Conservation (phyloP, 169 alveolate species). For the Cryptosporidium xiaoi region DNA sequence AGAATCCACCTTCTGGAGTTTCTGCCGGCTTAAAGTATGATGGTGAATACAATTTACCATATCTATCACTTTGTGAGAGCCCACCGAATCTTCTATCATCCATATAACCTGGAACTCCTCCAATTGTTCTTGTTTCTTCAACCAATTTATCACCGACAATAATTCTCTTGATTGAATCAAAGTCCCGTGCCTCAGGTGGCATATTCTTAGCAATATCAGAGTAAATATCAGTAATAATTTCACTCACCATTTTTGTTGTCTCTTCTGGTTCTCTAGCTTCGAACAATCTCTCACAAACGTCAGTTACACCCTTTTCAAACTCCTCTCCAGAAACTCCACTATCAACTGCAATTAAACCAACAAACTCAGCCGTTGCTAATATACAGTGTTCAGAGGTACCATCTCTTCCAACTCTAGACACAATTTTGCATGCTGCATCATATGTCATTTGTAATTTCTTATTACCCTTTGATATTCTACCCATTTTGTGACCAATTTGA, state of each 20-base stretch:
- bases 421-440: constrained; percentile 43
- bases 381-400: constrained; percentile 54
- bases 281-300: constrained; percentile 28
- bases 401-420: constrained; percentile 33
- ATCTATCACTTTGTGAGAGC: background rate
- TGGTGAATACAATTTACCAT: constrained; percentile 16
- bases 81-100: background rate
- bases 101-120: background rate
- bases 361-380: constrained; percentile 69
- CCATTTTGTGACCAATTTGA: constrained; percentile 36
- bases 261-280: constrained; percentile 65
- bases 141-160: constrained; percentile 47
- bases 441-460: constrained; percentile 52
- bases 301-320: constrained; percentile 33
- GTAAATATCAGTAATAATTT: constrained; percentile 54
- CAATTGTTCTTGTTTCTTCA: constrained; percentile 30
- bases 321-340: constrained; percentile 49
- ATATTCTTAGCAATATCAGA: constrained; percentile 66
- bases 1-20: constrained; percentile 24
- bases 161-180: constrained; percentile 20
- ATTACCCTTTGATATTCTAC: constrained; percentile 19
- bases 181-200: constrained; percentile 69
- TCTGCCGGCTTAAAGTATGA: constrained; percentile 18
- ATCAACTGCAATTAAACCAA: constrained; percentile 61
- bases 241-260: background rate